phyloP scores from a whole-genome alignment of 2,329 filamentous ascomycete genomes.

The Gliomastix tumulicola region DNA sequence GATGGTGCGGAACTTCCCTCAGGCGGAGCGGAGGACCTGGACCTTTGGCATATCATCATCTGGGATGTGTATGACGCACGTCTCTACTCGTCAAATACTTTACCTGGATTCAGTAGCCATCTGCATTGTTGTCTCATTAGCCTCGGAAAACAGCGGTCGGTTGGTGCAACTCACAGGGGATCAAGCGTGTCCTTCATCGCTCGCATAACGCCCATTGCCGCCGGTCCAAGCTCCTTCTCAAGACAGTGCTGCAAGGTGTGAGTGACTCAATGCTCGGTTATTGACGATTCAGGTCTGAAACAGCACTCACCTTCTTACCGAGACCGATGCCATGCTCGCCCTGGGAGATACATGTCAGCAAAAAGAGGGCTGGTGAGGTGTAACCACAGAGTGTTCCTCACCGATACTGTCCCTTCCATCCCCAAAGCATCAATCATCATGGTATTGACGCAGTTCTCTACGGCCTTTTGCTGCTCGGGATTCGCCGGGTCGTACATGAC shows the following conservation, averaged over 20 bases:
- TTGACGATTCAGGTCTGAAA: conserved; percentile 7
- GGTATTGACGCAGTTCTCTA: conserved; percentile 53
- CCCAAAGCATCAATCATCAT: conserved; percentile 66
- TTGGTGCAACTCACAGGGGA: conserved; percentile 34
- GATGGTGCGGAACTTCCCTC: too few species aligned
- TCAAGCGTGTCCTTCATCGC: conserved; percentile 57
- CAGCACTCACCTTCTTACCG: conserved; percentile 59
- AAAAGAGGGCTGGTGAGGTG: too few species aligned
- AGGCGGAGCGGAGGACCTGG: too few species aligned
- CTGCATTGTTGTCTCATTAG: conserved; percentile 13
- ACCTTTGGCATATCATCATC: too few species aligned
- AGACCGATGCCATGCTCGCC: conserved; percentile 67
- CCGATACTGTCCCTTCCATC: conserved; percentile 64
- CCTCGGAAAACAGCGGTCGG: too few species aligned
- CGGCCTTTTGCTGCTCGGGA: conserved; percentile 45
- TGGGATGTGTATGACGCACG: too few species aligned
- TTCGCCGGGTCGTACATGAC: conserved; percentile 36
- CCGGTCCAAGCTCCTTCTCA: conserved; percentile 54
- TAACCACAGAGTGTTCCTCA: conserved; percentile 29
- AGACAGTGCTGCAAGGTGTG: conserved; percentile 32
- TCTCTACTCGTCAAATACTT: conserved; percentile 49
- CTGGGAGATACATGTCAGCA: conserved; percentile 4
- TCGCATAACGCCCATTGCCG: conserved; percentile 61
- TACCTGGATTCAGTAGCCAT: conserved; percentile 64
- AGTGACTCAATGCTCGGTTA: not conserved